Evolutionary conservation across 169 alveolate genomes (phyloP).

Genomic region (Plasmodium knowlesi): DNA sequence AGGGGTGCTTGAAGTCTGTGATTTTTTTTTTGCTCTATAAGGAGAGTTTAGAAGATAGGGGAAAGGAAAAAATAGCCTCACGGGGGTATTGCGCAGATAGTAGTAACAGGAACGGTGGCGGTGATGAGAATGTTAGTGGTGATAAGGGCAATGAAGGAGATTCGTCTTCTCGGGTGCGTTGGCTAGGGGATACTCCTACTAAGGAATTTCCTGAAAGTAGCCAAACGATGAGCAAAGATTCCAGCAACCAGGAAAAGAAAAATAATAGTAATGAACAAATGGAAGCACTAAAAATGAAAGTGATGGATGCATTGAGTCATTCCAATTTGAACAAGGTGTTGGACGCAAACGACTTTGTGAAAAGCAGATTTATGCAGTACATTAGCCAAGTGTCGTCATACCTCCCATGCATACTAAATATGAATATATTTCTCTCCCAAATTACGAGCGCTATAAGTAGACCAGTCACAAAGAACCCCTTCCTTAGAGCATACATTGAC

Average conservation of each 20-base stretch:
- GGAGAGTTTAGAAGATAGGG: background rate
- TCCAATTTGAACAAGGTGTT: slow-evolving; percentile 52
- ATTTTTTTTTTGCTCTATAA: slow-evolving; percentile 53
- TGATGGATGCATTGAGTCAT: slow-evolving; percentile 17
- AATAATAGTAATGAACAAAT: background rate
- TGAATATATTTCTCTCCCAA: slow-evolving; percentile 60
- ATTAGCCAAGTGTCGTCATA: slow-evolving; percentile 19
- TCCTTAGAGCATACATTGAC: slow-evolving; percentile 66
- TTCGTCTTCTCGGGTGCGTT: background rate
- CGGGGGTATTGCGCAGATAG: background rate
- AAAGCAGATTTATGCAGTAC: slow-evolving; percentile 16
- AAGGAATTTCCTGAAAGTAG: background rate
- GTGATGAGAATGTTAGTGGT: background rate
- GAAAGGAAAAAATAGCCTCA: background rate
- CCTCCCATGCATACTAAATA: slow-evolving; percentile 61
- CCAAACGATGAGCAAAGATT: background rate
- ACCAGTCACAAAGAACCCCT: slow-evolving; percentile 68
- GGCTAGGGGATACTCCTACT: background rate
- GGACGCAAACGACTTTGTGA: slow-evolving; percentile 28
- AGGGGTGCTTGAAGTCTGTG: slow-evolving; percentile 66
- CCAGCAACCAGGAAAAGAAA: background rate
- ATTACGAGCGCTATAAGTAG: slow-evolving; percentile 59
- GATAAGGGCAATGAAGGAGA: background rate
- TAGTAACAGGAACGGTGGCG: background rate
- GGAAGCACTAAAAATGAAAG: background rate